Base-by-base conservation (phyloP, 129 eudicot genomes). In the Sambucus nigra region DNA sequence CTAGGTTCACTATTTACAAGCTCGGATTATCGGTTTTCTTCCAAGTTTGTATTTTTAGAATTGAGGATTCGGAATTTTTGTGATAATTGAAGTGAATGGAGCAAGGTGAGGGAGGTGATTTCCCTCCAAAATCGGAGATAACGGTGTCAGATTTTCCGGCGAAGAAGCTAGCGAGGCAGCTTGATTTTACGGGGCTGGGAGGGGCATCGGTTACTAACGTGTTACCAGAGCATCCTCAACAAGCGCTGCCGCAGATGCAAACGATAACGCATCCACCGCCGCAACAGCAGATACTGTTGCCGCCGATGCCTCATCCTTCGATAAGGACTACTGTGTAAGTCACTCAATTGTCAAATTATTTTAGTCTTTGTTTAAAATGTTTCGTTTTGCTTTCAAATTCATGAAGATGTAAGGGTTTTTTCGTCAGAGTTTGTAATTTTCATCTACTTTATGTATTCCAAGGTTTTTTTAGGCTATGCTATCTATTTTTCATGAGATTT, bases 101-200 rank as follows among this genome's bases (percentile, higher is more conserved):
- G 69, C 69, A 70, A 67, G 63, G 69, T 49, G 87, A 81, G 49
- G 87, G 78, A 74, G 85, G 71, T 71, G 86, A 71, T 64, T 63
- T 77, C 69, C 80, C 79, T 77, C 76, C 77, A 47, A 77, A 76
- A 69, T 50, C 75, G 38, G 94, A 75, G 70, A 55, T 65, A 65
- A 32, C 76, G 42, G 56, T 57, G 51, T 47, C 57, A 66, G 94
- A 75, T 72, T 59, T 69, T 13, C 86, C 87, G 39, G 74, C 81
- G 66, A 81, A 80, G 84, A 83, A 79, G 87, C 81, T 79, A 5
- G 92, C 81, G 9, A 77, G 91, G 76, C 91, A 86, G 75, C 87
- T 86, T 59, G 95, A 81, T 82, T 86, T 86, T 48, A 75, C 74
- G 33, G 73, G 61, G 25, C 61, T 63, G 25, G 73, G 76, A 35